These are phyloP conservation scores for Hippophae tibetana DNA, from an alignment of 306 rosid genomes.

Conservation along the genomic window DNA sequence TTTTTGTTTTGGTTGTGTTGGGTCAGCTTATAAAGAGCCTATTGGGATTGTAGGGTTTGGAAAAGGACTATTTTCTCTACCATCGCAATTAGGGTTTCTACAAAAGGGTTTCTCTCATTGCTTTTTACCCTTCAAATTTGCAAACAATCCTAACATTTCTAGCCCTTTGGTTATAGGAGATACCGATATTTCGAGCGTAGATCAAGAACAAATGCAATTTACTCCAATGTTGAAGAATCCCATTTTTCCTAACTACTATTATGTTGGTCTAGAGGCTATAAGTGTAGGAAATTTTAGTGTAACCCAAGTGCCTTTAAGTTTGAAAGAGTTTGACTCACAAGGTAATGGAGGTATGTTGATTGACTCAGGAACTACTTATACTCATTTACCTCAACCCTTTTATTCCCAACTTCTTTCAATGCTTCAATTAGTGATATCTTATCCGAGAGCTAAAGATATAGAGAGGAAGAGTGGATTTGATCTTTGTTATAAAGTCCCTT, in stretches of 20 bases:
- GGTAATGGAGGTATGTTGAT: slow-evolving; percentile 49
- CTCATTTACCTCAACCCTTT: slow-evolving; percentile 43
- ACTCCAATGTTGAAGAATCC: slow-evolving; percentile 45
- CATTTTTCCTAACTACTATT: slow-evolving; percentile 38
- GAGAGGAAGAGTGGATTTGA: slow-evolving; percentile 37
- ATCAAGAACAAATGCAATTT: slow-evolving; percentile 27
- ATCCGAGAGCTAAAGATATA: slow-evolving; percentile 34
- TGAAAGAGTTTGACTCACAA: slow-evolving; percentile 37
- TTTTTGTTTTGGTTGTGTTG: slow-evolving; percentile 47
- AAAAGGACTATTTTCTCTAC: slow-evolving; percentile 38
- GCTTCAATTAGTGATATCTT: slow-evolving; percentile 23
- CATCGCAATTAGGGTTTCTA: slow-evolving; percentile 40
- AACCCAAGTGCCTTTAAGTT: slow-evolving; percentile 20
- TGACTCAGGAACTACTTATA: slow-evolving; percentile 52
- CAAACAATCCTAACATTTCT: slow-evolving; percentile 47
- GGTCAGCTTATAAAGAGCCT: slow-evolving; percentile 38
- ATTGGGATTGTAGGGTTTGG: slow-evolving; percentile 54
- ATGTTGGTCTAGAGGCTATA: slow-evolving; percentile 38
- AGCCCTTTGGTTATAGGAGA: slow-evolving; percentile 43
- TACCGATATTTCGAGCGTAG: slow-evolving; percentile 28
- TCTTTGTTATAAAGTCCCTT: slow-evolving; percentile 40
- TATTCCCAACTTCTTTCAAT: slow-evolving; percentile 37
- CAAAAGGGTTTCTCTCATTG: slow-evolving; percentile 46
- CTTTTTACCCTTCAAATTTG: slow-evolving; percentile 43
- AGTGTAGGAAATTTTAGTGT: slow-evolving; percentile 23